These are phyloP conservation scores for Vitis hybrid DNA, from an alignment of 177 flowering plant genomes.

Conservation along the genomic window DNA sequence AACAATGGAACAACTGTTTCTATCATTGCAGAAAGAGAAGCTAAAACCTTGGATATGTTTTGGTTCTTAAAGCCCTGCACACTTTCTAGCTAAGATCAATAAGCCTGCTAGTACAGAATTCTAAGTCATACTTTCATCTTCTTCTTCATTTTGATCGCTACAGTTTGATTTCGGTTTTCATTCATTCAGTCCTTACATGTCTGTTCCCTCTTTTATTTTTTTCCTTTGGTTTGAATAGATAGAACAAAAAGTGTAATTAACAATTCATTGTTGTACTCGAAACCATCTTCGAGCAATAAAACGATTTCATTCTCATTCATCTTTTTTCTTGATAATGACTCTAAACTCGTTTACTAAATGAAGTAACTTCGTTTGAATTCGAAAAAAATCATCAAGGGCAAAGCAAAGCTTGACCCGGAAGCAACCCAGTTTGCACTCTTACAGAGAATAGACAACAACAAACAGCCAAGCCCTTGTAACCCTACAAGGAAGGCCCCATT, in stretches of 20 bases:
- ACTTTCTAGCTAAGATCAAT: slow-evolving; percentile 29
- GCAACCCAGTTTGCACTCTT: too few relatives aligned
- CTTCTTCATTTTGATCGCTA: not conserved
- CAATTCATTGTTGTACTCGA: slow-evolving; percentile 1
- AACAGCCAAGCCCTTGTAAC: not conserved
- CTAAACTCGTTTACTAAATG: too few relatives aligned
- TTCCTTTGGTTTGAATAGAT: slow-evolving; percentile 8
- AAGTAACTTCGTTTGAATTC: too few relatives aligned
- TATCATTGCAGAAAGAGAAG: slow-evolving; percentile 30
- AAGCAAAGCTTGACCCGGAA: too few relatives aligned
- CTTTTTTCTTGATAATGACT: not conserved
- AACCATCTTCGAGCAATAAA: too few relatives aligned
- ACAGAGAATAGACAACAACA: not conserved
- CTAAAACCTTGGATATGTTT: slow-evolving; percentile 55
- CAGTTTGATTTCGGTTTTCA: not conserved
- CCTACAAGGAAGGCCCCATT: too few relatives aligned
- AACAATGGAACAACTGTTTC: slow-evolving; percentile 20
- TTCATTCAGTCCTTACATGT: not conserved
- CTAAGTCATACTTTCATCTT: slow-evolving; percentile 19
- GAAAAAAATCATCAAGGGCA: too few relatives aligned
- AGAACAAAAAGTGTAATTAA: slow-evolving; percentile 13
- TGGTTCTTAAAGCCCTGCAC: slow-evolving; percentile 95
- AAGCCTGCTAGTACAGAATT: not conserved
- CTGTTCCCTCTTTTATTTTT: not conserved
- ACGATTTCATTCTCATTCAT: not conserved